Evolutionary conservation across 306 rosid species (phyloP), one percentile per base, ranked within the genome.

Genomic region (Cucumis cinereus): DNA sequence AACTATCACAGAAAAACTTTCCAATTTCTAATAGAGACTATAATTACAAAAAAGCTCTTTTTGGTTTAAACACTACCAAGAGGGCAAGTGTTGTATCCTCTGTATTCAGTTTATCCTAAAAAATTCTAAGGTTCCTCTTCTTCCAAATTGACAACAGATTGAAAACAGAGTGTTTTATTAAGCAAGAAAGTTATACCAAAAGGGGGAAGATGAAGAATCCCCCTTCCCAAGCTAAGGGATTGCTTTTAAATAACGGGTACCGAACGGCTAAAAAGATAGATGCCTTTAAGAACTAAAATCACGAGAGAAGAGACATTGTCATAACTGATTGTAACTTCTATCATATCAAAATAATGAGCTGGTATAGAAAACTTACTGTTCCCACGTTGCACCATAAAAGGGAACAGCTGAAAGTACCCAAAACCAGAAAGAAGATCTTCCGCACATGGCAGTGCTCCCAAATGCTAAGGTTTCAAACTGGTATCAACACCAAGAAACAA

Each of bases 371-470:
- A 92, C 99, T 92, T 85, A 95, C 99, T 85, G 89, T 85, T 95
- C 99, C 99, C 98, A 95, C 13, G 99, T 95, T 70, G 99, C 99
- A 80, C 89, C 78, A 81, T 88, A 88, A 85, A 95, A 95, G 83
- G 99, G 90, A 81, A 95, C 54, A 71, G 97, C 96, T 77, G 99
- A 95, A 82, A 92, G 89, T 62, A 95, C 86, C 97, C 96, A 95
- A 87, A 87, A 89, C 99, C 98, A 95, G 91, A 95, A 92, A 80
- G 96, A 86, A 81, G 76, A 64, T 84, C 90, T 85, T 83, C 96
- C 98, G 83, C 93, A 89, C 99, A 95, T 88, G 36, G 96, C 89
- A 60, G 98, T 90, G 89, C 93, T 92, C 85, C 96, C 98, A 83
- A 92, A 95, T 76, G 98, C 99, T 79, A 95, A 55, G 53, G 92